These are phyloP conservation scores for Crucibulum laeve DNA, from an alignment of 768 basidiomycete species.

Conservation along the genomic window DNA sequence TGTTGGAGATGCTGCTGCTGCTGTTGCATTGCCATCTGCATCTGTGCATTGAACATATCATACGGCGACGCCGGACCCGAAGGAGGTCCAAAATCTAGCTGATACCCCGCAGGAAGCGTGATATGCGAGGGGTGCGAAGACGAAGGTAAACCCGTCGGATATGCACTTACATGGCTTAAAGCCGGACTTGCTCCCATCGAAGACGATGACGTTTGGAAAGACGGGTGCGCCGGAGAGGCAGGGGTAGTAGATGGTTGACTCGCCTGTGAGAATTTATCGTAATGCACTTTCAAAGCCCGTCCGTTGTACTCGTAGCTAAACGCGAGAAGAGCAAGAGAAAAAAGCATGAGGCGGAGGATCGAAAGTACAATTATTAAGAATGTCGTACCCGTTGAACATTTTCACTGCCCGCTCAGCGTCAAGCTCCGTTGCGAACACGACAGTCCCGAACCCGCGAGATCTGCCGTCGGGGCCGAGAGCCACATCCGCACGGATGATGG, in stretches of 20 bases:
- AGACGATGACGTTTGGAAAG: slow-evolving; percentile 5
- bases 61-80: slow-evolving; percentile 34
- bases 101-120: slow-evolving; percentile 27
- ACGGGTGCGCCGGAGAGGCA: slow-evolving; percentile 14
- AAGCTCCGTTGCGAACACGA: slow-evolving; percentile 75
- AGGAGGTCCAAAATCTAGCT: slow-evolving; percentile 31
- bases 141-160: too few relatives aligned
- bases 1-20: slow-evolving; percentile 4
- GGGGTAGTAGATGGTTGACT: slow-evolving; percentile 15
- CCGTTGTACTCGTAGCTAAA: slow-evolving; percentile 85
- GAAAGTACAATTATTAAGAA: slow-evolving; percentile 4
- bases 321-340: slow-evolving; percentile 1
- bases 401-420: slow-evolving; percentile 83
- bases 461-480: slow-evolving; percentile 85
- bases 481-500: slow-evolving; percentile 87
- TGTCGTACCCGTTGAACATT: slow-evolving; percentile 85
- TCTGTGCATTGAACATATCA: slow-evolving; percentile 19
- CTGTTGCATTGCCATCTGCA: slow-evolving; percentile 11
- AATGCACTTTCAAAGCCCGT: slow-evolving; percentile 83
- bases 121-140: slow-evolving; percentile 21
- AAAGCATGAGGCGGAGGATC: background rate
- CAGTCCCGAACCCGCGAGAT: slow-evolving; percentile 90
- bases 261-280: slow-evolving; percentile 70
- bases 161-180: background rate
- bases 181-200: slow-evolving; percentile 6